Evolutionary conservation across 805 yeast species (phyloP).

Genomic region (Metschnikowia lochheadii): DNA sequence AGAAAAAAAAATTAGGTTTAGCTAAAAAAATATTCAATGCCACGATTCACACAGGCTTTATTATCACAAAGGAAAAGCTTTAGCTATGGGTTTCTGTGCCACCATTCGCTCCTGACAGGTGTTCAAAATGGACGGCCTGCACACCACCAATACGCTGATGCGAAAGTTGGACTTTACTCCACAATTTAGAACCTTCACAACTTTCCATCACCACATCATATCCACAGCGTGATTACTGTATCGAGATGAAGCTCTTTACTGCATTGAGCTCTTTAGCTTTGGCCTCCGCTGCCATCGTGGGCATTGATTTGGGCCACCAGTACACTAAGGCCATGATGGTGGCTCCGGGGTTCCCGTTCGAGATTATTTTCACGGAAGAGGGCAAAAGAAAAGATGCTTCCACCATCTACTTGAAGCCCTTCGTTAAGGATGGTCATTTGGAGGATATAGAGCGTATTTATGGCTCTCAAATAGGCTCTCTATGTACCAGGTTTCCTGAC

Average conservation of each 20-base stretch:
- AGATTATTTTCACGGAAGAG: constrained; percentile 83
- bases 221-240: background rate
- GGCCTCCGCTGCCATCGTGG: constrained; percentile 63
- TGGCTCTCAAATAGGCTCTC: constrained; percentile 70
- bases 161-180: constrained; percentile 3
- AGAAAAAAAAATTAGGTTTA: background rate
- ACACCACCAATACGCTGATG: background rate
- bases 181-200: background rate
- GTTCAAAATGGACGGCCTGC: constrained; percentile 1
- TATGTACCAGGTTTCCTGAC: constrained; percentile 70
- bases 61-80: background rate
- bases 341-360: constrained; percentile 88
- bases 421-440: constrained; percentile 21
- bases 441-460: constrained; percentile 64
- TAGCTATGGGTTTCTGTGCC: background rate
- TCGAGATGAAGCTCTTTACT: constrained; percentile 14
- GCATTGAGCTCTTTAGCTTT: constrained; percentile 9
- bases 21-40: background rate
- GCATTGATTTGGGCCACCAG: constrained; percentile 86
- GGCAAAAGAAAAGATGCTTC: constrained; percentile 86
- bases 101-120: constrained; percentile 1
- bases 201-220: background rate
- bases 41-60: background rate
- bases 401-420: constrained; percentile 61
- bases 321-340: constrained; percentile 82